Base-by-base conservation (phyloP, 2,329 filamentous ascomycete species). In the Aureobasidium uvarum region DNA sequence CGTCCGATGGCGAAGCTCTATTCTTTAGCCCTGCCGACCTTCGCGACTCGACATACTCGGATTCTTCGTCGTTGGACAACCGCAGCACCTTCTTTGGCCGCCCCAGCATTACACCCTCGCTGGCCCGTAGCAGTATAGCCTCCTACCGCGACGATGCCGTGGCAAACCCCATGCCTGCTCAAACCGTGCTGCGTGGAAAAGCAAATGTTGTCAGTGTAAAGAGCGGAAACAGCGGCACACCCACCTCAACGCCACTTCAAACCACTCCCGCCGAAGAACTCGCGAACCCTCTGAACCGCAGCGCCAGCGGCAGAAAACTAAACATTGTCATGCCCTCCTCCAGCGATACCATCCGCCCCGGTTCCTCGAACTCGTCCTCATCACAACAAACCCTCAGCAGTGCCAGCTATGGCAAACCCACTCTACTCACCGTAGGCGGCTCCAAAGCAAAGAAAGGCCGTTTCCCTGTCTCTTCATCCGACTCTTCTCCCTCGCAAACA, bases 191-290 rank as follows among this genome's bases (percentile, higher is more conserved):
- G 74, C 87, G 92, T 67, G 90, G 90, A 69, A 96, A 95, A 78
- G 92, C 95, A 11, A 93, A 92, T 41, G 89, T 98, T 74, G 92
- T 99, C 74, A 96, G 91, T 72, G 92, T 99, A 69, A 95, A 92
- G 77, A 89, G 90, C 65, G 84, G 83, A 23, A 83, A 81, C 65
- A 83, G 81, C 64, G 86, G 80, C 71, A 82, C 78, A 62, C 81
- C 83, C 38, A 80, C 76, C 36, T 83, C 81, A 58, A 62, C 64
- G 56, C 65, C 45, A 48, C 62, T 59, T 1, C 43, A 33, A 33
- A 58, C 45, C 46, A 76, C 78, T 28, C 75, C 75, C 1, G 78
- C 81, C 66, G 78, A 74, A 3, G 74, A 79, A 14, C 82, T 89
- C 20, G 91, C 91, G 0, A 65, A 68, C 68, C n/a, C 67, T 36